These are phyloP conservation scores for Ceratocystis colombiana DNA, from an alignment of 2,329 filamentous ascomycete species.

Conservation along the genomic window DNA sequence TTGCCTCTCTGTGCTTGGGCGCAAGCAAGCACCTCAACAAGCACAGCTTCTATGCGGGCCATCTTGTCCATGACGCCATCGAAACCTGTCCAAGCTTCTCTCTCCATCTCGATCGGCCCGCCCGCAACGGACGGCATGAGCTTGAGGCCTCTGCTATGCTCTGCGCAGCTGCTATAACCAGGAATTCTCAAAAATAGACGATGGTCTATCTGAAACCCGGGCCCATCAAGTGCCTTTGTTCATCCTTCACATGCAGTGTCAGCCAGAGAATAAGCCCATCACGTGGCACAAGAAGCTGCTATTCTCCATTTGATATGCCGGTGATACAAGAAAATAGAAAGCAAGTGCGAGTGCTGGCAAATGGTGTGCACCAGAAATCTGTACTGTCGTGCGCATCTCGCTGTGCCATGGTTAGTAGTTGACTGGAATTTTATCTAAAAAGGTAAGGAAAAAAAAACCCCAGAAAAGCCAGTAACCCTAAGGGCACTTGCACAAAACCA, in stretches of 20 bases:
- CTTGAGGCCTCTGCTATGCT: background rate
- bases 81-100: background rate
- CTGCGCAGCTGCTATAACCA: background rate
- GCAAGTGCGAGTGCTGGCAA: background rate
- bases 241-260: background rate
- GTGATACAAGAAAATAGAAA: constrained; percentile 3
- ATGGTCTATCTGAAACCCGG: background rate
- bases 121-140: background rate
- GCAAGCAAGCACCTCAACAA: too few species aligned
- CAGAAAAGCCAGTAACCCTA: too few species aligned
- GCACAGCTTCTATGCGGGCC: background rate
- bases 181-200: background rate
- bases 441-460: too few species aligned
- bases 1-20: too few species aligned
- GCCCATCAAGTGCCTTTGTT: background rate
- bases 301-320: background rate
- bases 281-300: background rate
- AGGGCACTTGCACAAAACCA: background rate
- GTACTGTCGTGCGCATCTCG: background rate
- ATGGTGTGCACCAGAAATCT: background rate
- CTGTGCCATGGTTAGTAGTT: too few species aligned
- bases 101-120: background rate
- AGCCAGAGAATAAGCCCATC: background rate
- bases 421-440: too few species aligned
- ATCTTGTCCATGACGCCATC: background rate